Base-by-base conservation (phyloP, 1,139 yeast genomes). In the Candida glucosophila region DNA sequence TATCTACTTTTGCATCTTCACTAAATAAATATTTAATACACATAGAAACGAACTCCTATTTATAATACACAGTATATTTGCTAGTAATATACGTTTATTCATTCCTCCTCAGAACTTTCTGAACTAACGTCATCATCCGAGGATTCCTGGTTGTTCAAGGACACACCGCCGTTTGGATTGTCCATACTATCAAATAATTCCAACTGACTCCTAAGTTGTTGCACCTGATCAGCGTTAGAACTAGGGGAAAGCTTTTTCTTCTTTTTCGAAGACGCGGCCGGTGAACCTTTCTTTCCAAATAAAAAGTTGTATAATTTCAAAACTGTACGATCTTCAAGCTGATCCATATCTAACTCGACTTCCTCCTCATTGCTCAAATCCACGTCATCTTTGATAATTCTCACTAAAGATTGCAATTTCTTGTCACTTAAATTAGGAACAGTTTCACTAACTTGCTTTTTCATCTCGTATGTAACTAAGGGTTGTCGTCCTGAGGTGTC, bases 291-390 rank as follows among this genome's bases (percentile, higher is more conserved):
- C 39, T 70, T 68, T 34, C 75, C 75, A 40, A 79, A 80, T 32
- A 80, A 77, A 49, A 69, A 80, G 52, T 82, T 79, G 63, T 88
- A 88, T 39, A 90, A 62, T 45, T 83, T 82, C 48, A 83, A 58
- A 26, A 90, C 72, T 2, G 97, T 88, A 28, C 73, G 64, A 40
- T 85, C 90, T 43, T 85, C 95, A 41, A 90, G 69, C 53, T 80
- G 83, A 52, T 90, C 97, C 77, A 92, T 81, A 53, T 92, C 98
- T 35, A 90, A 67, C 60, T 92, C 98, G 33, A 90, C 92, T 41
- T 64, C 70, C 48, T 80, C 92, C 43, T 90, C 98, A 43, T 74
- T 75, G 37, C 68, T 68, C 37, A 81, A 67, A 39, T 83, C 82
- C 65, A 86, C 73, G 39, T 83, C 80, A 49, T 82, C 93, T 46